Base-by-base conservation (phyloP, 768 basidiomycete species). In the Boletellus emodensis region DNA sequence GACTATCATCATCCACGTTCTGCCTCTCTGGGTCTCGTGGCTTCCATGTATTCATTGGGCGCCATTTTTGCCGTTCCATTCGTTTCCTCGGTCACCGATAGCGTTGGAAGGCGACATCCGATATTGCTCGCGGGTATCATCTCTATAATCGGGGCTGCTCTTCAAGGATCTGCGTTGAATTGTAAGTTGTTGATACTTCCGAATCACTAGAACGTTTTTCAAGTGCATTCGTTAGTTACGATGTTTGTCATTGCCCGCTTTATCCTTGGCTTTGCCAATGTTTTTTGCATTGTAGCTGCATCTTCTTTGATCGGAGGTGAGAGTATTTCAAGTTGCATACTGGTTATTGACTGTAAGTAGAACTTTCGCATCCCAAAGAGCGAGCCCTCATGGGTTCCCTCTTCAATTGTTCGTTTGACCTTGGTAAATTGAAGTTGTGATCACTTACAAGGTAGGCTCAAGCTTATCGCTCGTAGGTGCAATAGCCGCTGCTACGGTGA, bases 1-100 rank as follows among this genome's bases (percentile, higher is more conserved):
- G 82, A 78, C 65, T 84, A 75, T 60, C 56, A 79, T 42, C 66
- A 71, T 34, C 82, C 82, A 28, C 72, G 76, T 17, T 79, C 78
- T 5, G 70, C 75, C 3, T 69, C 76, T 10, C 69, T 83, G 12
- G 82, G 81, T 17, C 20, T 44, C 3, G 13, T 44, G 3, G 32
- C 33, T 34, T 10, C 33, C 14, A 12, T 33, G 20, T 34, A 20
- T 17, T 18, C 43, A 8, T 4, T 44, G 5, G 43, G 43, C 22
- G 18, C 33, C 11, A 20, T 46, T 3, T 36, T 26, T 20, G 24
- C 36, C 2, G 26, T 37, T 24, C 45, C 45, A 1, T 46, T 46
- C 38, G 37, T 39, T 9, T 24, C 36, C 39, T 20, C n/a, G 8
- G 11, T 41, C 17, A 33, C 17, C 2, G 40, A 48, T 6, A 46